Conservation (phyloP, 306 rosid species). For the Sindora glabra region DNA sequence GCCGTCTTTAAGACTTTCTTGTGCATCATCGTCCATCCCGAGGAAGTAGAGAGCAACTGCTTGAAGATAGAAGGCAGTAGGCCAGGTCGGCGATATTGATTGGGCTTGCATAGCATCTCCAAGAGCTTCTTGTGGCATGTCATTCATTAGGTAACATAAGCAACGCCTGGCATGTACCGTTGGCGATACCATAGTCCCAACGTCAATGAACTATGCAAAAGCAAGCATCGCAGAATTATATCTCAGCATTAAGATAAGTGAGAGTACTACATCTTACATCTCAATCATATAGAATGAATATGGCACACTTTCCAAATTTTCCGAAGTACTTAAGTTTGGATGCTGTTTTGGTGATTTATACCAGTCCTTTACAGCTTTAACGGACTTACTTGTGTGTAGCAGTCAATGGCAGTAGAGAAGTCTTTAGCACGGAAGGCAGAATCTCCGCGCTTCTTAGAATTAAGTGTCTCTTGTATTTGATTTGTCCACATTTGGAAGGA, state of each 20-base stretch:
- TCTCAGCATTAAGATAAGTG: neutral
- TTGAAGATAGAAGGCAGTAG: constrained; percentile 88
- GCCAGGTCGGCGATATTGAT: constrained; percentile 78
- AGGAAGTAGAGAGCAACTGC: constrained; percentile 85
- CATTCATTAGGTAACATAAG: constrained; percentile 85
- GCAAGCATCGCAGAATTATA: neutral
- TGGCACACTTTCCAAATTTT: too few species aligned
- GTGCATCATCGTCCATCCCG: constrained; percentile 95
- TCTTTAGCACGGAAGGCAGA: constrained; percentile 78
- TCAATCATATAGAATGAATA: too few species aligned
- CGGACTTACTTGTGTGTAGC: constrained; percentile 75
- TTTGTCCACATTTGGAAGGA: constrained; percentile 99
- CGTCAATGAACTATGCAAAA: constrained; percentile 70
- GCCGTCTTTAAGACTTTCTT: constrained; percentile 90
- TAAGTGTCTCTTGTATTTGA: constrained; percentile 91
- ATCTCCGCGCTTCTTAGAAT: constrained; percentile 86
- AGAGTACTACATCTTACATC: neutral
- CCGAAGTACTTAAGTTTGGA: constrained; percentile 3
- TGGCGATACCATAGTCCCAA: constrained; percentile 92
- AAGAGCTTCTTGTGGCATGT: constrained; percentile 90
- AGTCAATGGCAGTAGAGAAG: constrained; percentile 57
- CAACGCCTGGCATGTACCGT: constrained; percentile 85
- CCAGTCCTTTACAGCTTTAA: neutral
- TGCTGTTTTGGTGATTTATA: neutral
- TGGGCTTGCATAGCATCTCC: constrained; percentile 99